phyloP scores from a whole-genome alignment of 805 yeast species.

The Lipomyces yamadae region DNA sequence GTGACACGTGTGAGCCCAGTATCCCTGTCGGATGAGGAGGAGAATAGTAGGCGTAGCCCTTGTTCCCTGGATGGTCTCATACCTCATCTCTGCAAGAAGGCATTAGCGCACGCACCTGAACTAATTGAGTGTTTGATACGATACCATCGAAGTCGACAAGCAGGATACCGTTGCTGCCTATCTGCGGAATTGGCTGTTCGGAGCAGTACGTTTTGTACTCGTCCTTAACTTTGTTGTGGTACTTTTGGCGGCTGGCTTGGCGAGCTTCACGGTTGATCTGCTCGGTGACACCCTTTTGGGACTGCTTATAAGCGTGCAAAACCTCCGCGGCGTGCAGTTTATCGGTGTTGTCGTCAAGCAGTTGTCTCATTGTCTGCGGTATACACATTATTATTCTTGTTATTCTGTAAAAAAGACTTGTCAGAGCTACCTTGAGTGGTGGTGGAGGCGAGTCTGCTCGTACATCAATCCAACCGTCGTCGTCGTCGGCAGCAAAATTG shows the following conservation, averaged over 20 bases:
- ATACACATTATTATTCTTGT: too few relatives aligned
- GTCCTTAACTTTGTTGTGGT: neutral
- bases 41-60: neutral
- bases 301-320: too few relatives aligned
- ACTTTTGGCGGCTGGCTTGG: neutral
- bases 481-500: too few relatives aligned
- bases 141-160: neutral
- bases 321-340: too few relatives aligned
- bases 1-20: neutral
- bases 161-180: neutral
- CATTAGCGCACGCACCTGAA: neutral
- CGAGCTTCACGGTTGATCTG: neutral
- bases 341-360: too few relatives aligned
- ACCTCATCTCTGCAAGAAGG: neutral
- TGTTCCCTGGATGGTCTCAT: neutral
- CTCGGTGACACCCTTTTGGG: neutral
- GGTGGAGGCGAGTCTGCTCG: too few relatives aligned
- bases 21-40: neutral
- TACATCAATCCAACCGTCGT: too few relatives aligned
- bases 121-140: neutral
- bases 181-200: neutral
- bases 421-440: too few relatives aligned
- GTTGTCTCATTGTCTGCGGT: too few relatives aligned
- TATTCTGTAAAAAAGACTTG: too few relatives aligned
- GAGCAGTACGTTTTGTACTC: neutral